Base-by-base conservation (phyloP, 805 yeast genomes). In the Wickerhamomyces canadensis region DNA sequence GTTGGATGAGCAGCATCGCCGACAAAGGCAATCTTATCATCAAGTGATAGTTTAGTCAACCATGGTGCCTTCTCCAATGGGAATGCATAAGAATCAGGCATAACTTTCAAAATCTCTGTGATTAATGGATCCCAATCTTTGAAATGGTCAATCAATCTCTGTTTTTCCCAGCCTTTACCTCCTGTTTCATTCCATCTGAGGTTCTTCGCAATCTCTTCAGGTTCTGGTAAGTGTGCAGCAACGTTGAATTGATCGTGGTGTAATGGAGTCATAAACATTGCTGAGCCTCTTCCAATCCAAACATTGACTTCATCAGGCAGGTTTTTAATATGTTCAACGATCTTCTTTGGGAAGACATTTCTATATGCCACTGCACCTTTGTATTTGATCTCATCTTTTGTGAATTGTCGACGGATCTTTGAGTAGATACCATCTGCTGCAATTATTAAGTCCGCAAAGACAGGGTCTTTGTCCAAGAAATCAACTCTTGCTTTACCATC, bases 1-100 rank as follows among this genome's bases (percentile, higher is more conserved):
- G 47, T 43, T 33, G 47, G 47, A 27, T 40, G 47, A 4, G 47
- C 44, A 19, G 44, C 42, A 33, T 43, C 47, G 16, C 47, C 47
- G 33, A 43, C 42, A 37, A 43, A 43, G 4, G 42, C 47, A 10
- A 43, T 24, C 13, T 19, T 32, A 33, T 43, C 36, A 5, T 30
- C 19, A 13, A 29, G 6, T 4, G 35, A 27, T 19, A 43, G 27
- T 15, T 43, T 27, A 15, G 36, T 40, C 17, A 40, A 27, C 47
- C 47, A 43, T 9, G 47, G 47, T 8, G 47, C 44, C 24, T 35
- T 40, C 27, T 43, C 47, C 8, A 41, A 28, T 16, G 47, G 47
- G 26, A 43, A 43, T 5, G 47, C 44, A 31, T 43, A 35, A 7
- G 44, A 17, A 7, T 41, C 40, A 8, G 47, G 47, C 44, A 43